A percentile compares a stretch with the other conserved stretches of the same genome.
These are phyloP conservation scores for Mortierella hygrophila DNA, from an alignment of 192 early-diverging fungal species.

Conservation along the genomic window DNA sequence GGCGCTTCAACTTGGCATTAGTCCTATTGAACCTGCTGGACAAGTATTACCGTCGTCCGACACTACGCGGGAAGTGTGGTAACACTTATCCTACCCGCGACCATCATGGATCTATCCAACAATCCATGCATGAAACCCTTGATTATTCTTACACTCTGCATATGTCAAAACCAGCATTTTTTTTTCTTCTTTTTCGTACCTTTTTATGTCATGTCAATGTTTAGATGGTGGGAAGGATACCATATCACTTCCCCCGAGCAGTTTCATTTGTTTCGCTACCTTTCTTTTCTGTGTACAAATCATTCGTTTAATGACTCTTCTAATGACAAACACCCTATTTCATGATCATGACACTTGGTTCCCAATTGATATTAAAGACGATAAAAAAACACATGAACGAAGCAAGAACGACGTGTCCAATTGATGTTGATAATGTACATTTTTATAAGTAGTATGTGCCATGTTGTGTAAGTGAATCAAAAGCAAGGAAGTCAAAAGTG, in stretches of 20 bases:
- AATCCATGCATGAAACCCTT: background rate
- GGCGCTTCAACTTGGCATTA: background rate
- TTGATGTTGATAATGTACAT: background rate
- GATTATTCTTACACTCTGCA: background rate
- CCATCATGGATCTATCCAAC: background rate
- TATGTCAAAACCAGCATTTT: background rate
- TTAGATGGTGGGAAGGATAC: background rate
- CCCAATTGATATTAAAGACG: constrained; percentile 1
- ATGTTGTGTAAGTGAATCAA: background rate
- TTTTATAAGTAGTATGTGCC: too few species aligned
- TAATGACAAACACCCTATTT: background rate
- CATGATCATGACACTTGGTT: background rate
- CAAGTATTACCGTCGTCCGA: background rate
- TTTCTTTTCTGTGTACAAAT: background rate
- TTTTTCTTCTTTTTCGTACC: background rate
- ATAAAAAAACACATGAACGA: background rate
- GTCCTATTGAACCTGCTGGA: background rate
- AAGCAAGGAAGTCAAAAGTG: background rate
- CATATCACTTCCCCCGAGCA: background rate
- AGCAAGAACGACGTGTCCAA: background rate
- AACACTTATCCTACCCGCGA: background rate
- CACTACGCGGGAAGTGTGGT: background rate
- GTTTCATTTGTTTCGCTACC: background rate
- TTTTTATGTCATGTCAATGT: constrained; percentile 1
- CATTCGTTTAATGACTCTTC: background rate